Evolutionary conservation across 2,329 filamentous ascomycete genomes (phyloP).

Genomic region (Arthrocladium fulminans): DNA sequence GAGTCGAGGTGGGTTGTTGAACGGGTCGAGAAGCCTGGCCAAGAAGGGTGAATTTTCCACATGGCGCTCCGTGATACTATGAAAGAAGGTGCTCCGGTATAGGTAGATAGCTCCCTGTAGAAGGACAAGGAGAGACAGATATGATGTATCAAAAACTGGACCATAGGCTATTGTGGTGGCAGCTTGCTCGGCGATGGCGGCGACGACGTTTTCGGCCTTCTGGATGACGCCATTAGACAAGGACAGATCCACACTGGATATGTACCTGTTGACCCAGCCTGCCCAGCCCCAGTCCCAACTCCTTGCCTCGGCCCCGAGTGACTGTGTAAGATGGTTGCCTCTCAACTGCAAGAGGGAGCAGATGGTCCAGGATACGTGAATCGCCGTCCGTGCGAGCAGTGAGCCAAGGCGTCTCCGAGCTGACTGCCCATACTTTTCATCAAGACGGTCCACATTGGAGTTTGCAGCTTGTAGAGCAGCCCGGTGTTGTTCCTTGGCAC

Average conservation of each 20-base stretch:
- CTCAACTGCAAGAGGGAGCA: too few species aligned
- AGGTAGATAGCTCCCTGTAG: not conserved
- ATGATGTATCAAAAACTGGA: too few species aligned
- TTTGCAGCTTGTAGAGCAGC: too few species aligned
- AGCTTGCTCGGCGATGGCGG: not conserved
- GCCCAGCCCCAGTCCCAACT: not conserved
- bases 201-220: not conserved
- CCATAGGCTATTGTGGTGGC: not conserved
- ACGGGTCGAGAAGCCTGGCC: not conserved
- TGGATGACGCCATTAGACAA: not conserved
- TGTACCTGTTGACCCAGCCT: not conserved
- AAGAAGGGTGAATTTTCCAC: not conserved
- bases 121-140: too few species aligned
- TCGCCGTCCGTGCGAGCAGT: too few species aligned
- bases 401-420: too few species aligned
- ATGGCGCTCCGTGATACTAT: not conserved
- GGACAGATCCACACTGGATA: not conserved
- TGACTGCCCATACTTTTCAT: too few species aligned
- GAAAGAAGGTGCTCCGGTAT: not conserved
- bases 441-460: too few species aligned
- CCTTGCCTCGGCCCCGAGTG: too few species aligned
- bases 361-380: too few species aligned
- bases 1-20: not conserved
- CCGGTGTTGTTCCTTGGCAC: too few species aligned
- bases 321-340: too few species aligned